Evolutionary conservation across 2,329 filamentous ascomycete species (phyloP).

Genomic region (Curvularia verruculosa): DNA sequence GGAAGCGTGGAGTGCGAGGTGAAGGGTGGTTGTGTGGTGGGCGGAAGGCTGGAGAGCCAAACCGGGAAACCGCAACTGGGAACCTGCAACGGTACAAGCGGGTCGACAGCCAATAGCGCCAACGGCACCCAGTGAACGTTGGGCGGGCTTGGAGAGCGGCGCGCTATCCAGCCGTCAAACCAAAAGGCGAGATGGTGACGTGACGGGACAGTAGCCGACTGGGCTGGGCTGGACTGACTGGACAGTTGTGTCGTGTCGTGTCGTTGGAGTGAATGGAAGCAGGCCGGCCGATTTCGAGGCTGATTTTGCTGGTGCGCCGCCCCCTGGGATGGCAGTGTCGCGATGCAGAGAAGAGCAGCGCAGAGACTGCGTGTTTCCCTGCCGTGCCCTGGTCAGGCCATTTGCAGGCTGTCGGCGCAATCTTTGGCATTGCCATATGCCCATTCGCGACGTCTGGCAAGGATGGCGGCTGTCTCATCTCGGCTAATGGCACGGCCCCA

Average conservation of each 20-base stretch:
- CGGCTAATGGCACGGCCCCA: slow-evolving; percentile 10
- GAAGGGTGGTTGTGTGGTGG: background rate
- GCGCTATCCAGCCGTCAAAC: slow-evolving; percentile 12
- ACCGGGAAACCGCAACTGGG: background rate
- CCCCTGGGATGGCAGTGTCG: no score
- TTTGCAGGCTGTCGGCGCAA: slow-evolving; percentile 8
- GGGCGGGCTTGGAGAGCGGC: slow-evolving; percentile 17
- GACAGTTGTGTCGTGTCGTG: background rate
- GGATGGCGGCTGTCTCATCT: slow-evolving; percentile 16
- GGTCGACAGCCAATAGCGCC: slow-evolving; percentile 25
- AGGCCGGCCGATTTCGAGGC: no score
- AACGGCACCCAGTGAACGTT: slow-evolving; percentile 18
- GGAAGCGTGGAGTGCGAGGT: slow-evolving; percentile 17
- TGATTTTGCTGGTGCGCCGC: no score
- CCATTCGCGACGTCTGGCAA: slow-evolving; percentile 6
- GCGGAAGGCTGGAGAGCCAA: slow-evolving; percentile 16
- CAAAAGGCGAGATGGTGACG: background rate
- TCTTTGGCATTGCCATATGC: background rate
- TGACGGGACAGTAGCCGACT: no score
- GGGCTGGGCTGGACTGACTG: no score
- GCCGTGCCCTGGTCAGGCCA: slow-evolving; percentile 1
- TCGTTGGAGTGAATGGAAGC: no score
- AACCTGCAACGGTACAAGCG: slow-evolving; percentile 8
- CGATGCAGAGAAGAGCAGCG: no score
- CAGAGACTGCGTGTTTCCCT: background rate